Evolutionary conservation across 2,329 filamentous ascomycete species (phyloP), one percentile per base, ranked within the genome.

Genomic region (Parascedosporium putredinis): DNA sequence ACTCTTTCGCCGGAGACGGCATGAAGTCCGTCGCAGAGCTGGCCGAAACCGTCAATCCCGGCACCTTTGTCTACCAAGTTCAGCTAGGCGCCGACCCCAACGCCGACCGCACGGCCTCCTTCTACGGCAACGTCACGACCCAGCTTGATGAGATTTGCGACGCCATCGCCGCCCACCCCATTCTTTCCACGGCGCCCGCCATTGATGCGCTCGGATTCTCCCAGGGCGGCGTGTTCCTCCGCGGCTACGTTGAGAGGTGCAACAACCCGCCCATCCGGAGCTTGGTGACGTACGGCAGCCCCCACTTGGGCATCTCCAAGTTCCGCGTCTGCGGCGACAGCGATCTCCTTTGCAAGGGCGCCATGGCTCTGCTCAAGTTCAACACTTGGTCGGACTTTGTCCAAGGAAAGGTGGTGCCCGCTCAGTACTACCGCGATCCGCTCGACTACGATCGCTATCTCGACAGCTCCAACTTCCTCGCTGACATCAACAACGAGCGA

Each of bases 401-500:
- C 5, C 93, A 97, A 72, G 73, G 71, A 47, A 78, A 79, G 16
- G 74, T 97, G 7, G 87, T 98, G 3, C 93, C 93, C 1, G 91
- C 93, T 27, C 93, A 98, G 71, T 98, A 98, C 71, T 97, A 85
- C 72, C 84, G 91, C 48, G 79, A 90, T 55, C 78, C 78, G 53
- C 64, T 71, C 52, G 70, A 89, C 62, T 67, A 88, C 64, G 78
- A 81, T 1, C 67, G 73, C 25, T 98, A 97, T 62, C 76, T 97
- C 18, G 79, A 83, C 56, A 64, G 80, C 62, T 93, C 86, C 58
- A 91, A 90, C 63, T 96, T 94, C 66, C 73, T 98, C 7, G 93
- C 91, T 8, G 91, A 97, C 62, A 84, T 97, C 68, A 98, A 98
- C 68, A 97, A 97, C 64, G 93, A 98, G 76, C 77, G 90, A 9